Evolutionary conservation across 805 yeast genomes (phyloP).

Genomic region (Nakazawaea wyomingensis): DNA sequence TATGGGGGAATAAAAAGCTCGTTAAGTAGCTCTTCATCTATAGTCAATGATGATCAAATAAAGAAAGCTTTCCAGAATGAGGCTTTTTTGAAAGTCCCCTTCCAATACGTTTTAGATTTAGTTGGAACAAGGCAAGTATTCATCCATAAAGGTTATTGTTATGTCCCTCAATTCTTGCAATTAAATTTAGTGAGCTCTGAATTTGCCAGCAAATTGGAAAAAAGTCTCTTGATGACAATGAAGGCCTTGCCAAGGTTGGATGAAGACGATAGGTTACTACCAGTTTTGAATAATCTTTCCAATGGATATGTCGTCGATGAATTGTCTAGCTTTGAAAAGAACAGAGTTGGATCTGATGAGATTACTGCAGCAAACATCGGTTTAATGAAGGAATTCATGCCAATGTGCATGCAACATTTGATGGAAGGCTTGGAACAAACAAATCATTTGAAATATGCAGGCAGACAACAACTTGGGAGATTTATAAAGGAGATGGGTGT

Average conservation of each 20-base stretch:
- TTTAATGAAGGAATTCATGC: constrained; percentile 58
- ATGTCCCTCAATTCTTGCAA: constrained; percentile 80
- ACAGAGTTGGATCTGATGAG: constrained; percentile 22
- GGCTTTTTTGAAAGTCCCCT: constrained; percentile 77
- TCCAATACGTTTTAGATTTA: constrained; percentile 77
- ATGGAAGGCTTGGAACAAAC: constrained; percentile 53
- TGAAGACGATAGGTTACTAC: constrained; percentile 86
- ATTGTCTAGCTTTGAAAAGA: constrained; percentile 18
- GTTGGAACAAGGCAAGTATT: constrained; percentile 69
- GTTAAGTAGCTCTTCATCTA: constrained; percentile 23
- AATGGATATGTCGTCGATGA: constrained; percentile 61
- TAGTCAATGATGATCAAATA: constrained; percentile 45
- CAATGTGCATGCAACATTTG: constrained; percentile 71
- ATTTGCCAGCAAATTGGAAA: constrained; percentile 47
- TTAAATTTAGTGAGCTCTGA: constrained; percentile 64
- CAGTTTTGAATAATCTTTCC: constrained; percentile 75
- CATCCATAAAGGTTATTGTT: constrained; percentile 67
- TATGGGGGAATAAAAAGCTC: constrained; percentile 35
- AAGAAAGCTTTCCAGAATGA: constrained; percentile 51
- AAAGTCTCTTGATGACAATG: constrained; percentile 60
- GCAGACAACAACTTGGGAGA: constrained; percentile 79
- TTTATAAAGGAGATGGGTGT: constrained; percentile 90
- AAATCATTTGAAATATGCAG: constrained; percentile 76
- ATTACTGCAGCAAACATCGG: constrained; percentile 61
- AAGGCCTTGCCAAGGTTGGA: constrained; percentile 78